A percentile compares a stretch with the other conserved stretches of the same genome.
Evolutionary conservation across 2,329 filamentous ascomycete species (phyloP).

Genomic region (Xylaria hypoxylon): DNA sequence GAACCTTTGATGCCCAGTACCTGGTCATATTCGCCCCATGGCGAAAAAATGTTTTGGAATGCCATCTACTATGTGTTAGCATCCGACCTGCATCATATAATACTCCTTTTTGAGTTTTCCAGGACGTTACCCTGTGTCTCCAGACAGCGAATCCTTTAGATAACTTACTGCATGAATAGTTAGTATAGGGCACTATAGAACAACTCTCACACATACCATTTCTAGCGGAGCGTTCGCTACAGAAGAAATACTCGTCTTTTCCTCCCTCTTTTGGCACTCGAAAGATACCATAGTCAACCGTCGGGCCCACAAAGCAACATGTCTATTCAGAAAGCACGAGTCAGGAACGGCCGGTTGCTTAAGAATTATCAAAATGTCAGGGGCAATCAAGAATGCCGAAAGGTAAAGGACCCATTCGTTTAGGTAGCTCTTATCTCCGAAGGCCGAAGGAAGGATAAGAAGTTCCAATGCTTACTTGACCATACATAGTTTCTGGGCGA

Average conservation of each 20-base stretch:
- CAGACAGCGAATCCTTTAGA: not conserved
- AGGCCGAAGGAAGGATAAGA: not conserved
- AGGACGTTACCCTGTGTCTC: not conserved
- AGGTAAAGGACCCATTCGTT: no score
- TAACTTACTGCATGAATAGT: slow-evolving; percentile 26
- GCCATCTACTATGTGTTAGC: slow-evolving; percentile 70
- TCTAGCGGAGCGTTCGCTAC: slow-evolving; percentile 85
- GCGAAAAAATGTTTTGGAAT: slow-evolving; percentile 85
- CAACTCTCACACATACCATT: slow-evolving; percentile 63
- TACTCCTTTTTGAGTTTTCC: not conserved
- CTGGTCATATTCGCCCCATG: slow-evolving; percentile 66
- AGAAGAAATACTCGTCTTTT: slow-evolving; percentile 80
- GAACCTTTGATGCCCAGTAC: slow-evolving; percentile 80
- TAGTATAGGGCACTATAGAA: not conserved
- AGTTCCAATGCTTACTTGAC: slow-evolving; percentile 63
- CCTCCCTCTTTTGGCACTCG: slow-evolving; percentile 59
- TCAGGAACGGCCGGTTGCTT: slow-evolving; percentile 2
- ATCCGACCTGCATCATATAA: not conserved
- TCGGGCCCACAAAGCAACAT: slow-evolving; percentile 93
- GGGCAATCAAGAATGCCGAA: no score
- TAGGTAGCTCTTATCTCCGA: no score
- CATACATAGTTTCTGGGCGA: slow-evolving; percentile 98
- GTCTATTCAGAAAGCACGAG: slow-evolving; percentile 56
- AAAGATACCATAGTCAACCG: slow-evolving; percentile 89
- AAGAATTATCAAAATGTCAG: no score